Conservation (phyloP, 768 basidiomycete genomes). For the Tulasnella calospora region DNA sequence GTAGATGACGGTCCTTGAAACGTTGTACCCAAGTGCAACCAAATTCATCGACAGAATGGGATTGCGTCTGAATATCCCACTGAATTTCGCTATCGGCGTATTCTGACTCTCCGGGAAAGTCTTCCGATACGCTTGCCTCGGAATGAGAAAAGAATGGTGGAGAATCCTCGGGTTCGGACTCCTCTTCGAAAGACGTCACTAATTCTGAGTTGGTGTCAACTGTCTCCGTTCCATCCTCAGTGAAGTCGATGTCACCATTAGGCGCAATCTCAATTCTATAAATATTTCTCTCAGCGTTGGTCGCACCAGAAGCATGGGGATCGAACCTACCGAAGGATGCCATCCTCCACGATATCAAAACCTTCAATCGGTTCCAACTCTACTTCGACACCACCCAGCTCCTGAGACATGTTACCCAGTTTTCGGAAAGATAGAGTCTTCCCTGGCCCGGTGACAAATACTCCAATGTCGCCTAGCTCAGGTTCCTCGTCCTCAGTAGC, state of each 20-base stretch:
- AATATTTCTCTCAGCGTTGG: neutral
- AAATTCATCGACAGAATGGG: neutral
- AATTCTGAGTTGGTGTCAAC: neutral
- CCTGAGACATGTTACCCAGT: neutral
- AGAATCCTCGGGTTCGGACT: neutral
- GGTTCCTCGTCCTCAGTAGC: neutral
- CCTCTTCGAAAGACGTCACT: neutral
- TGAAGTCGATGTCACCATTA: neutral
- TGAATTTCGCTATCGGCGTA: neutral
- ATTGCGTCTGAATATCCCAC: neutral
- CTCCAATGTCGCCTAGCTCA: neutral
- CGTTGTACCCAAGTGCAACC: neutral
- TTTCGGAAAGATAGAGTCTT: neutral
- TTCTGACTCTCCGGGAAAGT: neutral
- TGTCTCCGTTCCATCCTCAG: neutral
- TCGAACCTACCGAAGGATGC: neutral
- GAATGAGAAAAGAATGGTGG: neutral
- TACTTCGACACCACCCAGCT: neutral
- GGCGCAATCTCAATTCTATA: neutral
- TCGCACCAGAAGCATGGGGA: neutral
- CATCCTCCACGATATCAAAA: neutral
- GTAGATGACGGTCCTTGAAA: neutral
- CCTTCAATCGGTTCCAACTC: neutral
- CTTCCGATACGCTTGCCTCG: neutral
- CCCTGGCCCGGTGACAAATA: neutral